These are phyloP conservation scores for Leccinum subgranulosum DNA, from an alignment of 768 basidiomycete genomes.

Conservation along the genomic window DNA sequence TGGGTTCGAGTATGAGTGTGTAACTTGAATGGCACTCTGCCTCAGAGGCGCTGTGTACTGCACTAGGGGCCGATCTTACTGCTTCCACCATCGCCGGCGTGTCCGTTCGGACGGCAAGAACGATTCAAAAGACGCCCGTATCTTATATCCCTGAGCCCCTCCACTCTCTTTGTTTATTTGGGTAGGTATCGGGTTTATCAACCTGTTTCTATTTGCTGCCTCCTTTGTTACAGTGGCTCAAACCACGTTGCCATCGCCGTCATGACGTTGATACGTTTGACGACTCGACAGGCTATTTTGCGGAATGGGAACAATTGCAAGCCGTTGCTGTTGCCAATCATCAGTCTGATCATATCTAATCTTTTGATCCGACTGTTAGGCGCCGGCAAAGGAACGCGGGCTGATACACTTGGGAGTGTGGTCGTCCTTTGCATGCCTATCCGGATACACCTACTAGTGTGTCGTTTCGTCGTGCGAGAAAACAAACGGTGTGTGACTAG, in stretches of 20 bases:
- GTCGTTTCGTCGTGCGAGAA: background rate
- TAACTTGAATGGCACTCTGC: background rate
- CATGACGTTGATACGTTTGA: background rate
- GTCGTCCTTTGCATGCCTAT: background rate
- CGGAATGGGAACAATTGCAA: background rate
- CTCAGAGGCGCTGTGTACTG: background rate
- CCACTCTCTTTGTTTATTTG: background rate
- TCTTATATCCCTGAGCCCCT: background rate
- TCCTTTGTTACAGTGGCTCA: constrained; percentile 5
- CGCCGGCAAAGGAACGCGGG: background rate
- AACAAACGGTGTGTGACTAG: background rate
- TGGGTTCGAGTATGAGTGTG: constrained; percentile 10
- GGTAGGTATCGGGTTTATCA: background rate
- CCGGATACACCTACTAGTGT: background rate
- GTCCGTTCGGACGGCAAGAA: background rate
- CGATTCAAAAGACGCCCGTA: background rate
- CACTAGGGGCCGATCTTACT: background rate
- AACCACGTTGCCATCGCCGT: background rate
- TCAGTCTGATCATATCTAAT: background rate
- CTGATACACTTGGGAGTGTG: background rate
- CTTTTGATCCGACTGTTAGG: background rate
- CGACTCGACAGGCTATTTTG: background rate
- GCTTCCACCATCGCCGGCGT: background rate
- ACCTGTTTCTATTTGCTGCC: background rate
- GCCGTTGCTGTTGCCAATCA: background rate